These are phyloP conservation scores for Albophoma yamanashiensis DNA, from an alignment of 2,329 filamentous ascomycete species.

Conservation along the genomic window DNA sequence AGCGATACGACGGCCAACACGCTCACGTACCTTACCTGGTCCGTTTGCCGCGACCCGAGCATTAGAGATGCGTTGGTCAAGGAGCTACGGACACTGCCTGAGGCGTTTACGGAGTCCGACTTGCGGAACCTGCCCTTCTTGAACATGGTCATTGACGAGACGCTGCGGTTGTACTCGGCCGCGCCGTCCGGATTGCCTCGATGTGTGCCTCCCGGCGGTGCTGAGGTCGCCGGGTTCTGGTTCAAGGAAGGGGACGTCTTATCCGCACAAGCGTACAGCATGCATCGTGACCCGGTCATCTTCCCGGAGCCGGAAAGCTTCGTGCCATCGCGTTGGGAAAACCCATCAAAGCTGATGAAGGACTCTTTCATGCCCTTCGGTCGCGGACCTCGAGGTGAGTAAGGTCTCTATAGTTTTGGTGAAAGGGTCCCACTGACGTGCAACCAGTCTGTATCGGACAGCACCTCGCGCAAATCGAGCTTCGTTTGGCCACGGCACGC, in stretches of 20 bases:
- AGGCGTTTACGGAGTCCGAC: slow-evolving; percentile 8
- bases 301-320: slow-evolving; percentile 26
- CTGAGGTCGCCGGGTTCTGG: slow-evolving; percentile 23
- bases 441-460: slow-evolving; percentile 40
- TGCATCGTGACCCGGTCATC: slow-evolving; percentile 30
- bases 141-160: slow-evolving; percentile 32
- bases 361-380: slow-evolving; percentile 42
- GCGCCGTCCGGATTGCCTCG: slow-evolving; percentile 28
- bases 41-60: slow-evolving; percentile 17
- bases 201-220: slow-evolving; percentile 26
- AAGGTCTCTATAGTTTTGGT: background rate
- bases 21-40: slow-evolving; percentile 36
- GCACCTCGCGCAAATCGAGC: slow-evolving; percentile 45
- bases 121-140: slow-evolving; percentile 24
- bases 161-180: slow-evolving; percentile 30
- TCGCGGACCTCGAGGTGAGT: slow-evolving; percentile 33
- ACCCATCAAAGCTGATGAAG: slow-evolving; percentile 27
- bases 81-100: slow-evolving; percentile 24
- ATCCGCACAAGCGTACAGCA: slow-evolving; percentile 31
- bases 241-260: slow-evolving; percentile 29
- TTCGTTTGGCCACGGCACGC: slow-evolving; percentile 37
- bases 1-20: slow-evolving; percentile 40
- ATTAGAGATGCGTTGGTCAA: slow-evolving; percentile 19
- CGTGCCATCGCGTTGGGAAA: slow-evolving; percentile 8
- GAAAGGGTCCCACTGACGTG: background rate